Conservation (phyloP, 1,284 basidiomycete genomes). For the Trichosporon asahii region DNA sequence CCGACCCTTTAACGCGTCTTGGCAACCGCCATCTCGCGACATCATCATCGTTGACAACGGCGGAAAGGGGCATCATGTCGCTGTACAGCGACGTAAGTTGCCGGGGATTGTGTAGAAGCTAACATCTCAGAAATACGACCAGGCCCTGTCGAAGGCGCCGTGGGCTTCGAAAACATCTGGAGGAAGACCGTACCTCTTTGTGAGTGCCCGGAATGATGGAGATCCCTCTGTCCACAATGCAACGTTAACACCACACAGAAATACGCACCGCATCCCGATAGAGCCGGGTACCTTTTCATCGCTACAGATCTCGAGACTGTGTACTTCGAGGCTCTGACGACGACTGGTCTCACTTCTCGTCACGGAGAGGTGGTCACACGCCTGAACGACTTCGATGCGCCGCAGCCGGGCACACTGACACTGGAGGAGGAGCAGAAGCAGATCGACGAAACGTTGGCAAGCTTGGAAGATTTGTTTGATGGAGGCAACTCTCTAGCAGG, state of each 20-base stretch:
- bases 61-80: conserved; percentile 15
- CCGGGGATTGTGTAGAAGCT: not conserved
- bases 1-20: not conserved
- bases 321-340: conserved; percentile 31
- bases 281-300: conserved; percentile 37
- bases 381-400: conserved; percentile 11
- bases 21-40: not conserved
- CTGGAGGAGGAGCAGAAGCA: conserved; percentile 21
- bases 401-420: not conserved
- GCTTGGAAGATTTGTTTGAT: conserved; percentile 25
- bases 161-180: conserved; percentile 31
- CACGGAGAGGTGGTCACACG: conserved; percentile 15
- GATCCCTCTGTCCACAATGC: no score
- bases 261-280: conserved; percentile 34
- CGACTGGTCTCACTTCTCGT: conserved; percentile 27
- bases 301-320: conserved; percentile 35
- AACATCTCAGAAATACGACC: conserved; percentile 19
- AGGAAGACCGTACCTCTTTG: conserved; percentile 28
- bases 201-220: conserved; percentile 15
- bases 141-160: conserved; percentile 27
- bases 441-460: conserved; percentile 22
- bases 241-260: conserved; percentile 26
- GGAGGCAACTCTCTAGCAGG: conserved; percentile 17
- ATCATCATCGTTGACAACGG: not conserved
- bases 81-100: conserved; percentile 21